Evolutionary conservation across 2,329 filamentous ascomycete species (phyloP).

Genomic region (Exophiala spinifera): DNA sequence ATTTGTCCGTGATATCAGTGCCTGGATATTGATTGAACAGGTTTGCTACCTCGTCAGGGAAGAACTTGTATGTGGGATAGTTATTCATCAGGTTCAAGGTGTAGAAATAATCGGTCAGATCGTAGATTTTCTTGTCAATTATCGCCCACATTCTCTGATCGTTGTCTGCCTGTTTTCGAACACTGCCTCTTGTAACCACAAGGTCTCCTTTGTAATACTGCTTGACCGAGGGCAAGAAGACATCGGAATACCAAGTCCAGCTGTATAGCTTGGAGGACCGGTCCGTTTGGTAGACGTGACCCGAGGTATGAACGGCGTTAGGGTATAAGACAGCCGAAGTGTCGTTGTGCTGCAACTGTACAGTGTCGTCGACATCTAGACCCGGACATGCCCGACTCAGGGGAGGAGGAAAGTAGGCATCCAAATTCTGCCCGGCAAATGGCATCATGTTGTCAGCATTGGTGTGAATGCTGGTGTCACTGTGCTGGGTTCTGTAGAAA

Average conservation of each 20-base stretch:
- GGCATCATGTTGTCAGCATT: constrained; percentile 65
- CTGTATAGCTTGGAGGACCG: constrained; percentile 57
- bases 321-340: constrained; percentile 62
- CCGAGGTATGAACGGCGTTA: constrained; percentile 67
- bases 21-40: constrained; percentile 74
- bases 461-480: constrained; percentile 64
- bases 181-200: constrained; percentile 61
- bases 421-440: constrained; percentile 74
- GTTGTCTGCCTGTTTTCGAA: constrained; percentile 65
- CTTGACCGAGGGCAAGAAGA: constrained; percentile 74
- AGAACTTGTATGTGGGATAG: constrained; percentile 62
- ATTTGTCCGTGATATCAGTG: constrained; percentile 68
- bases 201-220: constrained; percentile 85
- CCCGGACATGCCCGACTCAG: constrained; percentile 71
- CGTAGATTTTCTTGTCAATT: constrained; percentile 73
- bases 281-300: constrained; percentile 55
- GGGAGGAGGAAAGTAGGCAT: constrained; percentile 81
- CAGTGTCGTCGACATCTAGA: constrained; percentile 60
- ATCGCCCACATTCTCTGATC: constrained; percentile 75
- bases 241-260: constrained; percentile 71
- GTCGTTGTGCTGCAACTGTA: constrained; percentile 51
- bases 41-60: constrained; percentile 65
- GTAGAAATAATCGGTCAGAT: constrained; percentile 87
- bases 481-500: constrained; percentile 83
- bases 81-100: constrained; percentile 62